Evolutionary conservation across 148 eudicot species (phyloP), one percentile per base, ranked within the genome.

Genomic region (Persicaria maculosa): DNA sequence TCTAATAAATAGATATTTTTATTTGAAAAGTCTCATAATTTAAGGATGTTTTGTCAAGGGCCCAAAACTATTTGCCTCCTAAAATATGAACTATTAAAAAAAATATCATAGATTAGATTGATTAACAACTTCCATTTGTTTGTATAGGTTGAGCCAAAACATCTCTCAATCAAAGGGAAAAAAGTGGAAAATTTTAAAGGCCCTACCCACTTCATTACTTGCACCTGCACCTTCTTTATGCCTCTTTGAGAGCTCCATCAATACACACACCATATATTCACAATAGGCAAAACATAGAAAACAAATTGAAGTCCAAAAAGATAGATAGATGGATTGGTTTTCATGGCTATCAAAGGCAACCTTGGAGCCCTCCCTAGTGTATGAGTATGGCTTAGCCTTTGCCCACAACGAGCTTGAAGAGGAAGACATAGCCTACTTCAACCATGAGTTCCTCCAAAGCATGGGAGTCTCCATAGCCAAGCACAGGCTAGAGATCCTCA

Each of bases 401-500:
- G 72, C 81, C 6, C 87, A 87, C 47, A 94, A 94, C 72, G 95
- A 94, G 93, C 90, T 94, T 40, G 96, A 87, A 82, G 85, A 94
- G 75, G 91, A 91, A 8, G 98, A 94, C 71, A 85, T 90, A 58
- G 55, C 82, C 9, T 91, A 87, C 72, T 86, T 94, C 84, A 90
- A 89, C 88, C 98, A 94, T 80, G 96, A 94, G 44, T 88, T 94
- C 40, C 95, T 94, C 44, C 98, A 94, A 81, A 94, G 98, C 81
- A 94, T 94, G 91, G 97, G 97, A 0, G 88, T 94, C 67, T 83
- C 90, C 7, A 88, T 94, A 78, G 97, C 97, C 79, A 94, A 94
- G 74, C 98, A 94, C 77, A 82, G 98, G 87, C 85, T 94, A 7
- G 96, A 94, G 78, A 94, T 93, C 45, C 90, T 94, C 78, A 94